These are phyloP conservation scores for Przewalskia tangutica DNA, from an alignment of 257 asterid genomes.

Conservation along the genomic window DNA sequence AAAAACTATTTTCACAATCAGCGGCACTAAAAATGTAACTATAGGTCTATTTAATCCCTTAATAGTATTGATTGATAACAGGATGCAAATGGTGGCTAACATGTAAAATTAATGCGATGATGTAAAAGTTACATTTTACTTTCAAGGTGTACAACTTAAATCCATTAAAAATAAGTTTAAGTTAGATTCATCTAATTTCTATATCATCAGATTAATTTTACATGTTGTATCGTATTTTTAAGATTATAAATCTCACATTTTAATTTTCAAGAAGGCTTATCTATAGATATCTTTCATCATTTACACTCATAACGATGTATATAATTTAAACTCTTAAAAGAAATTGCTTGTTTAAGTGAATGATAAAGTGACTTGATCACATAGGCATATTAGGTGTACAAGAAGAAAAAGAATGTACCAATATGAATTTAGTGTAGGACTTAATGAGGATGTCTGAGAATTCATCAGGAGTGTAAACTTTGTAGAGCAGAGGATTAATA, in stretches of 20 bases:
- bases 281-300: background rate
- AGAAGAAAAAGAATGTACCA: constrained; percentile 22
- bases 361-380: background rate
- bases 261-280: background rate
- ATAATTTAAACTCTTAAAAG: background rate
- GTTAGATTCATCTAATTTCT: background rate
- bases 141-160: background rate
- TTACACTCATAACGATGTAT: background rate
- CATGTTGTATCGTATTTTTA: background rate
- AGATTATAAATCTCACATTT: background rate
- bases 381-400: background rate
- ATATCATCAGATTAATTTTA: background rate
- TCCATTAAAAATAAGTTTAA: background rate
- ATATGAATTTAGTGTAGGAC: constrained; percentile 42
- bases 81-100: background rate
- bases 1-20: too few relatives aligned
- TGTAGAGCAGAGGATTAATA: constrained; percentile 54
- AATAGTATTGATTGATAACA: too few relatives aligned
- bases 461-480: constrained; percentile 57
- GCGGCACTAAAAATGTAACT: background rate
- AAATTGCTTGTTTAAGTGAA: background rate
- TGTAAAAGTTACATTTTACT: background rate
- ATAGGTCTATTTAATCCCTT: background rate
- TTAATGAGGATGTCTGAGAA: constrained; percentile 61
- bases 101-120: background rate